phyloP scores from a whole-genome alignment of 1,139 yeast genomes.

The Suhomyces kunorum region DNA sequence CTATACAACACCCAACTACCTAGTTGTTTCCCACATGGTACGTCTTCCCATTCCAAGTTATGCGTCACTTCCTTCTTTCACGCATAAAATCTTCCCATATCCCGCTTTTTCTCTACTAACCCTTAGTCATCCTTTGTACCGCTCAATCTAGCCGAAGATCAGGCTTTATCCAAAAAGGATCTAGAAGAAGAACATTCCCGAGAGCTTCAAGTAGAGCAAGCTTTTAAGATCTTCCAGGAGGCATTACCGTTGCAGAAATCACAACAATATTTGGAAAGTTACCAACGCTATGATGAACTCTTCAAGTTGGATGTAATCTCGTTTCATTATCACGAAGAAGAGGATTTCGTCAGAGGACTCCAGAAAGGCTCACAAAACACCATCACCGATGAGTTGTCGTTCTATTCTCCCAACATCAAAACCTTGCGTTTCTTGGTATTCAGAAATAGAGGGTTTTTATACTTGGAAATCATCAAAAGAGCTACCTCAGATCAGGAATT shows the following conservation, averaged over 20 bases:
- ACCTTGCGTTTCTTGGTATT: constrained; percentile 74
- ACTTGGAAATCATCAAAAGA: constrained; percentile 48
- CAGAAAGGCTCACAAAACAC: constrained; percentile 40
- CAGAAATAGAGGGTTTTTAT: constrained; percentile 78
- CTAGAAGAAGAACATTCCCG: constrained; percentile 86
- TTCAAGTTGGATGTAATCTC: constrained; percentile 69
- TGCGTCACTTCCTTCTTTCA: not conserved
- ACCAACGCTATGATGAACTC: constrained; percentile 56
- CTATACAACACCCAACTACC: no score
- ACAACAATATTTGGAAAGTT: constrained; percentile 51
- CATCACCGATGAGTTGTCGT: constrained; percentile 43
- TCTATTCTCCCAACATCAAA: constrained; percentile 68
- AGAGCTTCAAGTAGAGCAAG: constrained; percentile 86
- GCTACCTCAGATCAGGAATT: constrained; percentile 5
- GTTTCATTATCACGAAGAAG: constrained; percentile 49
- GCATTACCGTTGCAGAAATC: constrained; percentile 66
- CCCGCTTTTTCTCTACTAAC: not conserved
- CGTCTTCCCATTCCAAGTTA: not conserved
- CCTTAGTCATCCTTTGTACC: constrained; percentile 74
- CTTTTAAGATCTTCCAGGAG: constrained; percentile 69
- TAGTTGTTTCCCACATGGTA: not conserved
- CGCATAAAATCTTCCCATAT: not conserved
- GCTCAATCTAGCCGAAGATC: constrained; percentile 74
- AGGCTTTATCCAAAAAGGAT: constrained; percentile 46
- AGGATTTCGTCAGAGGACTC: constrained; percentile 38